These are phyloP conservation scores for Penicillium decumbens DNA, from an alignment of 2,329 filamentous ascomycete genomes.

Conservation along the genomic window DNA sequence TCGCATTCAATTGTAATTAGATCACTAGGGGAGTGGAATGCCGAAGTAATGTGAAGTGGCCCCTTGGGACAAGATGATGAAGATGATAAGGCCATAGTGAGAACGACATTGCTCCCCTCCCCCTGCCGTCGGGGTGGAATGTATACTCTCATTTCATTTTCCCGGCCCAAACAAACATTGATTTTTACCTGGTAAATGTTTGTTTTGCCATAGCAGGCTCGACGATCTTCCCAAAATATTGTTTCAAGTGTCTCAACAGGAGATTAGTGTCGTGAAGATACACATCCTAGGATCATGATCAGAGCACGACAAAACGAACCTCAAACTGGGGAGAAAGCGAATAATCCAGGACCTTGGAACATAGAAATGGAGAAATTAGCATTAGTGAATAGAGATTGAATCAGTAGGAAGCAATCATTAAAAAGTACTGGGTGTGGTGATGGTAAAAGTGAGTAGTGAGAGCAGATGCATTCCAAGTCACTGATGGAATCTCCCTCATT, in stretches of 20 bases:
- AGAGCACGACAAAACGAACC: background rate
- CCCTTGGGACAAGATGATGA: background rate
- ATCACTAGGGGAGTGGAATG: constrained; percentile 16
- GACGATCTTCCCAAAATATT: constrained; percentile 2
- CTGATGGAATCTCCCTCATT: constrained; percentile 2
- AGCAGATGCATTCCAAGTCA: constrained; percentile 2
- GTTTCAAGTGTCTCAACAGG: background rate
- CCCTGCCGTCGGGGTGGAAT: constrained; percentile 9
- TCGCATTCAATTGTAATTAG: constrained; percentile 5
- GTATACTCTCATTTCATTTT: background rate
- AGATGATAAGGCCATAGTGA: background rate
- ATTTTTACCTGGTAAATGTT: background rate
- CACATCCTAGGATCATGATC: background rate
- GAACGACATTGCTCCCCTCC: constrained; percentile 7
- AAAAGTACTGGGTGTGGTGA: background rate
- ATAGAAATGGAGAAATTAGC: background rate
- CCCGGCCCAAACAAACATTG: constrained; percentile 1
- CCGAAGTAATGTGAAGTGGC: constrained; percentile 10
- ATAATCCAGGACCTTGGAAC: background rate
- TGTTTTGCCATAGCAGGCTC: background rate
- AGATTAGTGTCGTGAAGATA: background rate
- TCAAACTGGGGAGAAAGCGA: background rate
- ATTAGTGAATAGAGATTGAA: background rate
- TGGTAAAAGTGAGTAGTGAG: background rate
- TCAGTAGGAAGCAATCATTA: background rate